Conservation (phyloP, 305 asterid species). For the Euphrasia arctica region DNA sequence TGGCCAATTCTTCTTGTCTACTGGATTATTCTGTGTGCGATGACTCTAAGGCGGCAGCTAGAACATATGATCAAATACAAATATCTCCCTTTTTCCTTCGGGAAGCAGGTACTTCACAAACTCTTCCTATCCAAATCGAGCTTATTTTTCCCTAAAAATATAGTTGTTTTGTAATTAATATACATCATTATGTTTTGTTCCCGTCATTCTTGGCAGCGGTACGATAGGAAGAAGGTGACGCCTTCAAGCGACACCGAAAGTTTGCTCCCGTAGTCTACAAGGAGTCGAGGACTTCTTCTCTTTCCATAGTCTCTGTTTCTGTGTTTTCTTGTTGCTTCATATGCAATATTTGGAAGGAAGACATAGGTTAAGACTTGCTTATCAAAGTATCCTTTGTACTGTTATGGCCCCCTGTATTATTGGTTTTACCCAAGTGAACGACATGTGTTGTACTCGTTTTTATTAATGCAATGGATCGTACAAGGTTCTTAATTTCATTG, state of each 20-base stretch:
- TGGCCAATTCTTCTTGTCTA: conserved; percentile 70
- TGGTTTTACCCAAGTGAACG: conserved; percentile 14
- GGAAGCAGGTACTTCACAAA: conserved; percentile 48
- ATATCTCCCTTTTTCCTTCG: conserved; percentile 51
- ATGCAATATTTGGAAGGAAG: neutral
- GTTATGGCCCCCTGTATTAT: conserved; percentile 6
- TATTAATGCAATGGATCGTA: neutral
- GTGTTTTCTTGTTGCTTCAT: neutral
- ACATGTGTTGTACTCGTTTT: neutral
- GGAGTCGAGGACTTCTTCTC: neutral
- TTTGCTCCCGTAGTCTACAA: conserved; percentile 22
- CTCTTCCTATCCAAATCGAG: neutral
- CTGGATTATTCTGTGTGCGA: conserved; percentile 48
- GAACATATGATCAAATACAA: conserved; percentile 56
- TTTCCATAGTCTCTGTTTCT: neutral
- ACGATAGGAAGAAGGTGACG: conserved; percentile 38
- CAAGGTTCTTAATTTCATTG: neutral
- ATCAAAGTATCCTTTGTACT: conserved; percentile 7
- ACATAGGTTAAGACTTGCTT: neutral
- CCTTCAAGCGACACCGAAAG: conserved; percentile 37
- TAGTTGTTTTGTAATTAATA: neutral
- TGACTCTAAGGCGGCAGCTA: conserved; percentile 51
- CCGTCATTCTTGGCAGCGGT: conserved; percentile 38
- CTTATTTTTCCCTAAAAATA: neutral
- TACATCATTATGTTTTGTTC: conserved; percentile 1